These are phyloP conservation scores for Podila clonocystis DNA, from an alignment of 192 early-diverging fungal species.

Conservation along the genomic window DNA sequence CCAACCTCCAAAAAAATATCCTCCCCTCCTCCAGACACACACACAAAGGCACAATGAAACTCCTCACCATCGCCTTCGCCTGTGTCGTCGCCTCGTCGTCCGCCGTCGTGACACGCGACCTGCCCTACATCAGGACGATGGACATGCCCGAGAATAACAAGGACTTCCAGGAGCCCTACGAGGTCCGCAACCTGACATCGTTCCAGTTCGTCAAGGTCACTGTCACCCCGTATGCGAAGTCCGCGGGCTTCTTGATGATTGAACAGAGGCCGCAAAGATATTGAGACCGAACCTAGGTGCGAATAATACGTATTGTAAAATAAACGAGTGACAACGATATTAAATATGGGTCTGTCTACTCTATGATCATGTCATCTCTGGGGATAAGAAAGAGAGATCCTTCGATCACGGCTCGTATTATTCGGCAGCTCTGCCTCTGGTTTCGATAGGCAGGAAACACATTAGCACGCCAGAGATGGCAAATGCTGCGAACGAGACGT, in stretches of 20 bases:
- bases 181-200: background rate
- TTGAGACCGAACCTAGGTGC: no score
- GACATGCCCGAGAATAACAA: background rate
- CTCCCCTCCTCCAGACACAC: background rate
- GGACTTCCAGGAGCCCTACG: no score
- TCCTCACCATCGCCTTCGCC: background rate
- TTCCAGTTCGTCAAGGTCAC: background rate
- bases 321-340: no score
- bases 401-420: background rate
- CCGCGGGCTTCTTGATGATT: background rate
- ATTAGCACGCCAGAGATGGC: slow-evolving; percentile 67
- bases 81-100: background rate
- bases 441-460: slow-evolving; percentile 78
- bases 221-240: background rate
- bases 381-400: no score
- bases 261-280: background rate
- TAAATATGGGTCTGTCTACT: no score
- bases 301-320: no score
- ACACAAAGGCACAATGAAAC: background rate
- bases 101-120: background rate
- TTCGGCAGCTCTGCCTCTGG: slow-evolving; percentile 54
- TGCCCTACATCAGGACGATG: background rate
- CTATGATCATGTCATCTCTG: no score
- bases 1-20: no score
- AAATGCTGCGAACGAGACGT: slow-evolving; percentile 69